A percentile compares a stretch with the other conserved stretches of the same genome.
phyloP scores from a whole-genome alignment of 352 stramenopile genomes.

The Pythium pyrilobum region DNA sequence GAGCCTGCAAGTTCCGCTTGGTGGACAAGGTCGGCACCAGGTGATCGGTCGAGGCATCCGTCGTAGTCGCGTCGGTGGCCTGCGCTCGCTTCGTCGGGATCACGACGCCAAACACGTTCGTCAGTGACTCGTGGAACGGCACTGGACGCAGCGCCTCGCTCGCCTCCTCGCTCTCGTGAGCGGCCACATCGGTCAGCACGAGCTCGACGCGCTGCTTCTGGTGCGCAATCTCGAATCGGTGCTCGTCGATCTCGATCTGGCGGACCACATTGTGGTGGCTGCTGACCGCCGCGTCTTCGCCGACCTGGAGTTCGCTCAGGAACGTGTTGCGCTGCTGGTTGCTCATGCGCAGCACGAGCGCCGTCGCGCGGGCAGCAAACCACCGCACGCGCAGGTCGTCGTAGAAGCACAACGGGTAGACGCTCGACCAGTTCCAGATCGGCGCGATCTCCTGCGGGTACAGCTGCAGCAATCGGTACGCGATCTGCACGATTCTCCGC shows the following conservation, averaged over 20 bases:
- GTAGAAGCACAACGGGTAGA: slow-evolving; percentile 79
- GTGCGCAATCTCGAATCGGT: slow-evolving; percentile 31
- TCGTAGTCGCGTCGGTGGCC: not conserved
- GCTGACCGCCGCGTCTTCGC: slow-evolving; percentile 40
- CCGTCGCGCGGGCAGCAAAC: slow-evolving; percentile 56
- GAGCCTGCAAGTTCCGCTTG: slow-evolving; percentile 65
- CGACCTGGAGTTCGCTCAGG: slow-evolving; percentile 40
- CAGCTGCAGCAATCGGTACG: slow-evolving; percentile 45
- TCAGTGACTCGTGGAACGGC: slow-evolving; percentile 67
- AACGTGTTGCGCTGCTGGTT: slow-evolving; percentile 64
- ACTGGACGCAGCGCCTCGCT: slow-evolving; percentile 14
- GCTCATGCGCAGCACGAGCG: slow-evolving; percentile 60
- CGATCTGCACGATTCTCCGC: slow-evolving; percentile 48
- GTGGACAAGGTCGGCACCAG: slow-evolving; percentile 72
- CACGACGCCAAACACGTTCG: slow-evolving; percentile 81
- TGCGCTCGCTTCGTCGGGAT: slow-evolving; percentile 55
- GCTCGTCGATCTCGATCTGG: slow-evolving; percentile 57
- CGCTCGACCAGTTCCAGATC: slow-evolving; percentile 79
- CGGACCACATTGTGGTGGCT: slow-evolving; percentile 28
- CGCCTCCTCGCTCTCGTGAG: not conserved
- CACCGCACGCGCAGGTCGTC: slow-evolving; percentile 50
- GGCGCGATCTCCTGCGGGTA: slow-evolving; percentile 44
- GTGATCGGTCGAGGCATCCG: slow-evolving; percentile 4
- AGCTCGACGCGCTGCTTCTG: slow-evolving; percentile 48
- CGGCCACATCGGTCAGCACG: not conserved